Evolutionary conservation across 2,329 filamentous ascomycete species (phyloP).

Genomic region (Metarhizium brunneum): DNA sequence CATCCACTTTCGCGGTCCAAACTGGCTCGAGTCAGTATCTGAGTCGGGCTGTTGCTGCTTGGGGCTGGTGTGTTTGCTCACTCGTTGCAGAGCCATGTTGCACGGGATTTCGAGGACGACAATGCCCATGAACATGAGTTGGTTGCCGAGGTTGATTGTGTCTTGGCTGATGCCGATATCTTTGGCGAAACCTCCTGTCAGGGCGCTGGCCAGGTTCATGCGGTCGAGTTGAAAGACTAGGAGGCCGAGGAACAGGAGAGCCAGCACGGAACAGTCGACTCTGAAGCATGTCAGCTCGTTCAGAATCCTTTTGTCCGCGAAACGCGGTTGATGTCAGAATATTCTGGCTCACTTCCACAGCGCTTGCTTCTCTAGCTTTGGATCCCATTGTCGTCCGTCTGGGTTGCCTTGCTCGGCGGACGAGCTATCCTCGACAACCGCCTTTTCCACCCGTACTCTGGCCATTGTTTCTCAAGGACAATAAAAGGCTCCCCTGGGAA

Average conservation of each 20-base stretch:
- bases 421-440: background rate
- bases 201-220: constrained; percentile 36
- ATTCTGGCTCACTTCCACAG: background rate
- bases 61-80: constrained; percentile 3
- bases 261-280: constrained; percentile 21
- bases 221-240: constrained; percentile 39
- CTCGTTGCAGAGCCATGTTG: constrained; percentile 32
- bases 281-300: background rate
- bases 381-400: background rate
- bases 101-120: constrained; percentile 42
- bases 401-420: background rate
- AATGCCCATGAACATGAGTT: constrained; percentile 42
- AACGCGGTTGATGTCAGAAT: too few species aligned
- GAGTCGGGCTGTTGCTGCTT: background rate
- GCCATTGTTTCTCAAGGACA: background rate
- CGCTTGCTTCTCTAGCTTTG: constrained; percentile 1
- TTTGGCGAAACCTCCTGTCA: constrained; percentile 36
- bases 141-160: constrained; percentile 42
- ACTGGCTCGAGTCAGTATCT: constrained; percentile 12
- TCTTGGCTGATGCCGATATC: constrained; percentile 33
- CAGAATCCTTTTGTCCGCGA: background rate
- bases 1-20: constrained; percentile 39
- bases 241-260: constrained; percentile 38
- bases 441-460: too few species aligned
- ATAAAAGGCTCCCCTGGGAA: background rate